These are phyloP conservation scores for Ceratobasidium sp. DNA, from an alignment of 1,284 basidiomycete species.

Conservation along the genomic window DNA sequence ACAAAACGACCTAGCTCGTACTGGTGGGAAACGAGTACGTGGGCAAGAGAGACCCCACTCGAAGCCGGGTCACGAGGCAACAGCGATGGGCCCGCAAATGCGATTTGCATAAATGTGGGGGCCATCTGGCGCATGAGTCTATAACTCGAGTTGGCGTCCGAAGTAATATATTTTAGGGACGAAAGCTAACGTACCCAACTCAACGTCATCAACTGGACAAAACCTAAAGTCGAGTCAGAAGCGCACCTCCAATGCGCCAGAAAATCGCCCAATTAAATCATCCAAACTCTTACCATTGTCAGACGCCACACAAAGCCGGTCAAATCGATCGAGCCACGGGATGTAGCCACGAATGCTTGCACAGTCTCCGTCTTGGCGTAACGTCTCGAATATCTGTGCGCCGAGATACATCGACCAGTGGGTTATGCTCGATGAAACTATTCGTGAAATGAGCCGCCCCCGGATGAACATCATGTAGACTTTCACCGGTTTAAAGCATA, in stretches of 20 bases:
- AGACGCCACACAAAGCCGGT: background rate
- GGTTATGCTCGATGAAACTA: background rate
- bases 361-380: constrained; percentile 8
- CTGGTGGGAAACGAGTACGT: background rate
- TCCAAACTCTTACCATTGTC: background rate
- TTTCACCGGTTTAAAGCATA: background rate
- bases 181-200: background rate
- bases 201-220: background rate
- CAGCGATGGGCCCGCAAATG: constrained; percentile 12
- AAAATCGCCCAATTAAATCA: background rate
- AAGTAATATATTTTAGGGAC: constrained; percentile 10
- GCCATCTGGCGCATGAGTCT: background rate
- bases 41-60: background rate
- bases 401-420: constrained; percentile 32
- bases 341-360: background rate
- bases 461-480: background rate
- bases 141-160: constrained; percentile 2
- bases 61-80: constrained; percentile 11
- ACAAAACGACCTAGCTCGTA: constrained; percentile 12
- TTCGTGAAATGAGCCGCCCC: background rate
- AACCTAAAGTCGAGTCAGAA: background rate
- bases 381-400: constrained; percentile 9
- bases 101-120: constrained; percentile 18
- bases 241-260: constrained; percentile 10
- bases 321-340: constrained; percentile 9